These are phyloP conservation scores for Iris pallida DNA, from an alignment of 116 monocot genomes.

Conservation along the genomic window DNA sequence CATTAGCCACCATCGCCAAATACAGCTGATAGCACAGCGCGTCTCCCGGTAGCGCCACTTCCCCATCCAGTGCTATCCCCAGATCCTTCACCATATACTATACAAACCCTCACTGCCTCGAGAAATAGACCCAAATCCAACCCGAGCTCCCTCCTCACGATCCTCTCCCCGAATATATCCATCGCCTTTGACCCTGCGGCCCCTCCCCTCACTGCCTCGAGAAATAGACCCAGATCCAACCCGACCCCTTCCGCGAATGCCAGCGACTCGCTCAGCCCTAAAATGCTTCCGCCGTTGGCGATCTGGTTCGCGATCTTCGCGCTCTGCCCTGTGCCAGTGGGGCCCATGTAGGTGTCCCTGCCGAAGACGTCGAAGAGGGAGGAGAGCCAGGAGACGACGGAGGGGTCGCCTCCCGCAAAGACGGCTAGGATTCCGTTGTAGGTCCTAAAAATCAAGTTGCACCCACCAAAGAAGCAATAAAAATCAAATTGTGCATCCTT, in stretches of 20 bases:
- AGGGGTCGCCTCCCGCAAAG: conserved; percentile 52
- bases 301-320: conserved; percentile 73
- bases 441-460: too few relatives aligned
- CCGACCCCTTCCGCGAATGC: conserved; percentile 38
- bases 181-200: conserved; percentile 41
- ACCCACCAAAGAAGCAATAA: too few relatives aligned
- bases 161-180: conserved; percentile 58
- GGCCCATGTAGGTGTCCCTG: conserved; percentile 42
- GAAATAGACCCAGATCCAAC: too few relatives aligned
- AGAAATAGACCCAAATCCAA: too few relatives aligned
- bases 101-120: conserved; percentile 35
- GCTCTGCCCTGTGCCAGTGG: conserved; percentile 62
- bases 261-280: conserved; percentile 51
- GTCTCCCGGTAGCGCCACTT: conserved; percentile 37
- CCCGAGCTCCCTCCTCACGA: conserved; percentile 40
- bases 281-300: conserved; percentile 27
- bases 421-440: conserved; percentile 63
- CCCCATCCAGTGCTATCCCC: conserved; percentile 48
- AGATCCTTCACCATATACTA: conserved; percentile 76
- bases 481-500: too few relatives aligned
- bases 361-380: conserved; percentile 43
- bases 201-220: conserved; percentile 35
- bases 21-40: conserved; percentile 47
- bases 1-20: conserved; percentile 55
- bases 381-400: conserved; percentile 38